Percentiles rank a stretch among this genome's conserved stretches.
Evolutionary conservation across 2,329 filamentous ascomycete species (phyloP).

Genomic region (Microsporum ferrugineum): DNA sequence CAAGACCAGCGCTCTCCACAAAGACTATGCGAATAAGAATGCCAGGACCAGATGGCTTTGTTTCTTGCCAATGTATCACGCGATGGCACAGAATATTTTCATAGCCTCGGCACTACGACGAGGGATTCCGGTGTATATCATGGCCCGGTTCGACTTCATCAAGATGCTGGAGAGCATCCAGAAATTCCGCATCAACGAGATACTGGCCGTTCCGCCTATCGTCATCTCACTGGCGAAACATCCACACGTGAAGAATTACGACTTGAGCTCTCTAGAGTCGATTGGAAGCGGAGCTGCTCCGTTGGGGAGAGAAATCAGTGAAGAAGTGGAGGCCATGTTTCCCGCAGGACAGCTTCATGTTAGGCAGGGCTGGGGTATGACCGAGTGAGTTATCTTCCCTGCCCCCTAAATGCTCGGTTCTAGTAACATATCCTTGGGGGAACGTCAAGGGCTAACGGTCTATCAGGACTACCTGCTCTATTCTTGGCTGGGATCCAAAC

Average conservation of each 20-base stretch:
- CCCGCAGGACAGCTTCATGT: conserved; percentile 39
- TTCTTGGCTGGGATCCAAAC: conserved; percentile 52
- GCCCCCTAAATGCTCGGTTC: neutral
- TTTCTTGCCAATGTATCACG: conserved; percentile 68
- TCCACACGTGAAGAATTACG: conserved; percentile 52
- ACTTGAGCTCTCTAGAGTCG: conserved; percentile 53
- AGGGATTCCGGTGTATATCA: conserved; percentile 61
- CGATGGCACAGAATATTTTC: conserved; percentile 60
- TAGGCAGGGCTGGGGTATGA: conserved; percentile 80
- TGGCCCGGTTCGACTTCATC: conserved; percentile 65
- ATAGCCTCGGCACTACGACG: conserved; percentile 47
- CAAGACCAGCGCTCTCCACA: conserved; percentile 37
- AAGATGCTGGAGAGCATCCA: conserved; percentile 59
- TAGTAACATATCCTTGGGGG: neutral
- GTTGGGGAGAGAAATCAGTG: conserved; percentile 44
- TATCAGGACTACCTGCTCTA: conserved; percentile 52
- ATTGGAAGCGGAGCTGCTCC: conserved; percentile 61
- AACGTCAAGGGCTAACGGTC: neutral
- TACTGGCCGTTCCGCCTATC: conserved; percentile 63
- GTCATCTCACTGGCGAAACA: conserved; percentile 62
- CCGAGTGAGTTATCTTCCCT: conserved; percentile 42
- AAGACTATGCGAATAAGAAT: conserved; percentile 38
- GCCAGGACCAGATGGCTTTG: conserved; percentile 43
- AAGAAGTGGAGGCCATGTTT: conserved; percentile 50
- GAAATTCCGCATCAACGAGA: conserved; percentile 54